These are phyloP conservation scores for Calonectria hongkongensis DNA, from an alignment of 2,329 filamentous ascomycete species.

Conservation along the genomic window DNA sequence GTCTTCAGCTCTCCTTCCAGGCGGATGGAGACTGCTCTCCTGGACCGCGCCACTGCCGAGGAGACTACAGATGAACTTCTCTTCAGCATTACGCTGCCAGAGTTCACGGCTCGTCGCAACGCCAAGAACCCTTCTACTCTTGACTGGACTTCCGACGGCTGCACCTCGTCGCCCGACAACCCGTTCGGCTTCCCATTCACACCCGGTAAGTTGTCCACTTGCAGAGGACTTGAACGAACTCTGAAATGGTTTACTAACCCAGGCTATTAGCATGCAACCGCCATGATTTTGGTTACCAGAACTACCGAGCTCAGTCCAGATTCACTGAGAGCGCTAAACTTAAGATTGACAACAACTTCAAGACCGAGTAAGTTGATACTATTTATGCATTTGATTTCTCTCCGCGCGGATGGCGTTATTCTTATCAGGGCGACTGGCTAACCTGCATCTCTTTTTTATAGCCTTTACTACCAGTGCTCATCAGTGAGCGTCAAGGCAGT, in stretches of 20 bases:
- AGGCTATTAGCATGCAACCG: conserved; percentile 64
- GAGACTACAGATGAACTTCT: conserved; percentile 65
- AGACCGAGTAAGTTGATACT: conserved; percentile 58
- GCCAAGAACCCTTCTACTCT: conserved; percentile 61
- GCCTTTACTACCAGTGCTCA: conserved; percentile 36
- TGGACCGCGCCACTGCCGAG: conserved; percentile 8
- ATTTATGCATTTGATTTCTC: background rate
- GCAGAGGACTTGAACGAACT: background rate
- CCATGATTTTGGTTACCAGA: conserved; percentile 74
- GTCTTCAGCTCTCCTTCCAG: conserved; percentile 16
- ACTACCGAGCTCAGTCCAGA: conserved; percentile 68
- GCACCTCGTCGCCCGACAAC: conserved; percentile 64
- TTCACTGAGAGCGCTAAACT: conserved; percentile 64
- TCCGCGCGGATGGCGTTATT: background rate
- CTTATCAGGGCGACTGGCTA: background rate
- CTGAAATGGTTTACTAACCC: background rate
- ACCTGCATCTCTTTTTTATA: background rate
- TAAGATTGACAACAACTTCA: conserved; percentile 69
- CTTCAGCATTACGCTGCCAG: conserved; percentile 63
- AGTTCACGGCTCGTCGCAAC: conserved; percentile 64
- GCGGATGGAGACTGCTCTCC: background rate
- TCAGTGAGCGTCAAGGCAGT: conserved; percentile 32
- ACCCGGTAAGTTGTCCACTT: conserved; percentile 42
- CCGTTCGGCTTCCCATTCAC: conserved; percentile 64
- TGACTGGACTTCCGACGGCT: conserved; percentile 65